Evolutionary conservation across 176 grass and related monocot genomes (phyloP).

Genomic region (Oryza glumipatula): DNA sequence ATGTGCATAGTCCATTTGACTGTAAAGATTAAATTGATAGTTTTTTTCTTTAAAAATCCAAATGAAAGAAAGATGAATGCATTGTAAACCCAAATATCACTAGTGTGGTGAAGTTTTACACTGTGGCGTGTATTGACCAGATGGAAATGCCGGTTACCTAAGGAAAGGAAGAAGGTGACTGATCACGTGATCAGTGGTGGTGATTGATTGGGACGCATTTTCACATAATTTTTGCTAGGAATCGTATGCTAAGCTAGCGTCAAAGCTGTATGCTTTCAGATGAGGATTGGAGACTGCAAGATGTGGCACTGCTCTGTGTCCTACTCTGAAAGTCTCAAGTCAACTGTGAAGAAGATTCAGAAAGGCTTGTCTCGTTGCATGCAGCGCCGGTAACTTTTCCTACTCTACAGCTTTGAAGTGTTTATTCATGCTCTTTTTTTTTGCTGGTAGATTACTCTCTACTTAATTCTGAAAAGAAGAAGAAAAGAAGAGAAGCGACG

Average conservation of each 20-base stretch:
- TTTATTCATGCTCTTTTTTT: not conserved
- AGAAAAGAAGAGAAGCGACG: not conserved
- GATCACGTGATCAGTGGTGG: not conserved
- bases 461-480: not conserved
- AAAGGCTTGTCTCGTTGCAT: not conserved
- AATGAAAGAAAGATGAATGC: not conserved
- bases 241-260: not conserved
- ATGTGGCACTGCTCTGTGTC: not conserved
- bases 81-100: not conserved
- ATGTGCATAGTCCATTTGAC: not conserved
- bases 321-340: not conserved
- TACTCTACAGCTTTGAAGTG: not conserved
- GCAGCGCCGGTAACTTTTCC: not conserved
- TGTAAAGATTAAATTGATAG: not conserved
- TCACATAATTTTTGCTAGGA: not conserved
- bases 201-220: not conserved
- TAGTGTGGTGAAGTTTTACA: not conserved
- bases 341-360: not conserved
- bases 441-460: not conserved
- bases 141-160: not conserved
- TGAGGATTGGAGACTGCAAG: not conserved
- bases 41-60: too few relatives aligned
- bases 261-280: not conserved
- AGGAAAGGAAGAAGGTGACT: not conserved
- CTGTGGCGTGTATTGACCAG: not conserved